Percentiles rank a stretch among this genome's conserved stretches.
phyloP scores from a whole-genome alignment of 2,329 filamentous ascomycete species.

The Zalaria sp. region DNA sequence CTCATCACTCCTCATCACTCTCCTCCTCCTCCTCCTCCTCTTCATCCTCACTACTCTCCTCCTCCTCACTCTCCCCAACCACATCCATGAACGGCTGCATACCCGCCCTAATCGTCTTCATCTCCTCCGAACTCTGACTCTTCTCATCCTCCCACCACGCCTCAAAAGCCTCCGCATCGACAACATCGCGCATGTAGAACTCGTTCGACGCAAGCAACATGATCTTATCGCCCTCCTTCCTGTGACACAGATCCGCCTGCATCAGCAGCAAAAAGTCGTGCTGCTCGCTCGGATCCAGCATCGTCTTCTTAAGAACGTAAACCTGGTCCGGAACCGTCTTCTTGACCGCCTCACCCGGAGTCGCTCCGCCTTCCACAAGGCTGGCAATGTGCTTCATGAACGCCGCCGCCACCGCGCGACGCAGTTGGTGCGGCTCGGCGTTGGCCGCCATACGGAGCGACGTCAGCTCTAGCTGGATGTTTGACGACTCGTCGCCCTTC shows the following conservation, averaged over 20 bases:
- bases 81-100: conserved; percentile 68
- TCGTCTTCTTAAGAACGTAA: conserved; percentile 42
- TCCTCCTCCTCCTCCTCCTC: conserved; percentile 28
- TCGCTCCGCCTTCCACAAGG: conserved; percentile 37
- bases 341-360: conserved; percentile 25
- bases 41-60: conserved; percentile 49
- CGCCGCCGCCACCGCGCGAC: conserved; percentile 69
- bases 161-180: conserved; percentile 80
- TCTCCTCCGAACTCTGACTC: conserved; percentile 50
- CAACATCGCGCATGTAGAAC: conserved; percentile 67
- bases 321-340: conserved; percentile 37
- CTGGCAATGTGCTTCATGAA: conserved; percentile 72
- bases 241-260: conserved; percentile 62
- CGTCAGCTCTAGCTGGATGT: conserved; percentile 88
- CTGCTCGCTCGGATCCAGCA: conserved; percentile 40
- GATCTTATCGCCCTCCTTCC: conserved; percentile 49
- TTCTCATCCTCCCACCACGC: conserved; percentile 75
- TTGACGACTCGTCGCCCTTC: conserved; percentile 56
- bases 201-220: conserved; percentile 70
- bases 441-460: conserved; percentile 83
- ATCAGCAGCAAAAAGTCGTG: conserved; percentile 65
- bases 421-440: conserved; percentile 78
- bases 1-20: not conserved
- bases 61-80: conserved; percentile 62
- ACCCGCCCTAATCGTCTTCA: conserved; percentile 58